Base-by-base conservation (phyloP, 2,329 filamentous ascomycete genomes). In the Canariomyces notabilis region DNA sequence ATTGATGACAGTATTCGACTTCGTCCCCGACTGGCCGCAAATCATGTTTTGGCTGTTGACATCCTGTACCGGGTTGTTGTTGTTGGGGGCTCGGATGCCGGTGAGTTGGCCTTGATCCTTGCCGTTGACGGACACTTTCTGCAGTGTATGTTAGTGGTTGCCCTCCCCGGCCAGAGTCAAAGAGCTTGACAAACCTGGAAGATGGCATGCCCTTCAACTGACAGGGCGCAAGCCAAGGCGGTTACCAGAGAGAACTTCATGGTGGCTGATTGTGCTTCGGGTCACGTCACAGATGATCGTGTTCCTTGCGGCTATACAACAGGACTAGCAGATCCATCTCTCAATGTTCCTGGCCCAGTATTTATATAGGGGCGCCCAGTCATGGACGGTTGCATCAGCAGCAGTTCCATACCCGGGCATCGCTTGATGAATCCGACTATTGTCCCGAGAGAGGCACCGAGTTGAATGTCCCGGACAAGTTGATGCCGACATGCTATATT, bases 51-150 rank as follows among this genome's bases (percentile, higher is more conserved):
- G 63, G 35, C 69, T 71, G 37, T 57, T 70, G 33, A 77, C 73
- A 55, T 75, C 68, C 39, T 70, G 68, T 16, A 79, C 70, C 2
- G 76, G 76, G 54, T 69, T 75, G 61, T 79, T 82, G 63, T 67
- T 73, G 34, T 61, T 63, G 5, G 74, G 74, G 2, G 71, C 62
- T 12, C 75, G 72, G 44, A 74, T 65, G 50, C 69, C 75, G 34
- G 64, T 66, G 12, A 71, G 64, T 20, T 64, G 65, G 51, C 68
- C 68, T 42, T 67, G 64, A 52, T 71, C 68, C 34, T 67, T 62
- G 35, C 65, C 69, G 52, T 75, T 71, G 54, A 76, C 67, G 44
- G 70, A 74, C 29, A 76, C 53, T 64, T 67, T 66, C 66, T 69
- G 32, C 12, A 12, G 11, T 8, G 6, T 32, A 15, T n/a, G 22